Percentiles rank a stretch among this genome's conserved stretches.
Evolutionary conservation across 2,329 filamentous ascomycete species (phyloP).

Genomic region (Fusarium irregulare): DNA sequence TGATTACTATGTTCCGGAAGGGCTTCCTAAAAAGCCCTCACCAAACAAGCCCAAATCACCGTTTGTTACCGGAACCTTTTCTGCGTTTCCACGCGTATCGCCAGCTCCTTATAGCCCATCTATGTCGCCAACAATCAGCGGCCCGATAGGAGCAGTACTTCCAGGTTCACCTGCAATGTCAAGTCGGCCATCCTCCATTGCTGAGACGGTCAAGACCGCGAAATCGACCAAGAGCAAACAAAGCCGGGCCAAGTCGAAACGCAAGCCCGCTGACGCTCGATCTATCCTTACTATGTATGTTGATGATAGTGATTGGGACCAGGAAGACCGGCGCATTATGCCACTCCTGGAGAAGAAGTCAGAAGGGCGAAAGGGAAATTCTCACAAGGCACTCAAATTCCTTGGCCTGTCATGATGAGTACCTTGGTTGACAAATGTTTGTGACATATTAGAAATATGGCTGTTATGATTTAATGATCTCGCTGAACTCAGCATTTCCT

Average conservation of each 20-base stretch:
- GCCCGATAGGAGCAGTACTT: conserved; percentile 18
- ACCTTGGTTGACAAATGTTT: neutral
- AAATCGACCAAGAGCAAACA: conserved; percentile 48
- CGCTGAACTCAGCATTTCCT: conserved; percentile 26
- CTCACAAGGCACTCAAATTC: conserved; percentile 65
- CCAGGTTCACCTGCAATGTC: conserved; percentile 29
- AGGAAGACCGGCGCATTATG: conserved; percentile 65
- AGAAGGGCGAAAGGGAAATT: conserved; percentile 55
- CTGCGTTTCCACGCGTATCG: conserved; percentile 47
- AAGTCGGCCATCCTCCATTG: conserved; percentile 48
- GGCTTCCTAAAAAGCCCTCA: conserved; percentile 33
- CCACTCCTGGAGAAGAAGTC: conserved; percentile 58
- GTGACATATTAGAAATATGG: conserved; percentile 1
- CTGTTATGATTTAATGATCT: conserved; percentile 41
- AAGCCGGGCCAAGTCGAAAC: conserved; percentile 47
- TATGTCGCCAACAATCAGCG: conserved; percentile 32
- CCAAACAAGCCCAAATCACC: conserved; percentile 43
- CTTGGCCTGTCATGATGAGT: conserved; percentile 56
- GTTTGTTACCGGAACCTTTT: conserved; percentile 47
- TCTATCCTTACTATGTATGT: conserved; percentile 53
- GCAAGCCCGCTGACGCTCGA: conserved; percentile 42
- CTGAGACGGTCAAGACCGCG: conserved; percentile 48
- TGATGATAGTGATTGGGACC: conserved; percentile 57
- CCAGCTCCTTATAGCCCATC: conserved; percentile 38
- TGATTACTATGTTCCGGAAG: conserved; percentile 59